Conservation (phyloP, 352 stramenopile genomes). For the Phytophthora ramorum region DNA sequence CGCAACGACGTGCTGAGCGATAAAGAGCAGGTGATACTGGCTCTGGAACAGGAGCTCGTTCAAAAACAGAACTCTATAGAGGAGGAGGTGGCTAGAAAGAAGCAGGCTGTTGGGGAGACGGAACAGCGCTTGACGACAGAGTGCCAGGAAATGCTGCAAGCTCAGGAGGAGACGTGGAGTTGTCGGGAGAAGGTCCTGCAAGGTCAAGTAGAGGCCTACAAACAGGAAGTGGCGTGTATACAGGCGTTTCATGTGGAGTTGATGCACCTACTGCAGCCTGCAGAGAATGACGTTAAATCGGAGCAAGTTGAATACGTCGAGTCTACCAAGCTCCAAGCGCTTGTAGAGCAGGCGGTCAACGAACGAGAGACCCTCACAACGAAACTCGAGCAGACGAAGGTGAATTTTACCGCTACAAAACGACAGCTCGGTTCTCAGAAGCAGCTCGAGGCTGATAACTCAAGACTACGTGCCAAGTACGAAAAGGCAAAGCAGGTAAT, state of each 20-base stretch:
- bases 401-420: conserved; percentile 41
- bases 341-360: conserved; percentile 48
- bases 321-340: conserved; percentile 40
- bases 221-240: conserved; percentile 28
- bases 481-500: conserved; percentile 70
- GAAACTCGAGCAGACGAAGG: conserved; percentile 36
- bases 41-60: conserved; percentile 39
- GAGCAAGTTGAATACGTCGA: conserved; percentile 26
- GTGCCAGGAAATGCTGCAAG: conserved; percentile 38
- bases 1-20: conserved; percentile 16
- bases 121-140: conserved; percentile 31
- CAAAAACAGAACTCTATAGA: conserved; percentile 38
- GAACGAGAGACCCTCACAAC: conserved; percentile 29
- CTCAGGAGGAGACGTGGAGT: conserved; percentile 41
- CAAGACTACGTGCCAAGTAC: conserved; percentile 60
- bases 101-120: conserved; percentile 24
- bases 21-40: conserved; percentile 19
- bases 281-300: neutral
- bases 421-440: conserved; percentile 49
- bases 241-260: conserved; percentile 50
- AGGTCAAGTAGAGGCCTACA: conserved; percentile 20
- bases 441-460: conserved; percentile 58
- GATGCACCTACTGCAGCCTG: conserved; percentile 34
- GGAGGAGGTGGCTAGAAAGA: conserved; percentile 36
- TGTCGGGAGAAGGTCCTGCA: conserved; percentile 30